Conservation (phyloP, 345 rosid genomes). For the Dipteronia sinensis region DNA sequence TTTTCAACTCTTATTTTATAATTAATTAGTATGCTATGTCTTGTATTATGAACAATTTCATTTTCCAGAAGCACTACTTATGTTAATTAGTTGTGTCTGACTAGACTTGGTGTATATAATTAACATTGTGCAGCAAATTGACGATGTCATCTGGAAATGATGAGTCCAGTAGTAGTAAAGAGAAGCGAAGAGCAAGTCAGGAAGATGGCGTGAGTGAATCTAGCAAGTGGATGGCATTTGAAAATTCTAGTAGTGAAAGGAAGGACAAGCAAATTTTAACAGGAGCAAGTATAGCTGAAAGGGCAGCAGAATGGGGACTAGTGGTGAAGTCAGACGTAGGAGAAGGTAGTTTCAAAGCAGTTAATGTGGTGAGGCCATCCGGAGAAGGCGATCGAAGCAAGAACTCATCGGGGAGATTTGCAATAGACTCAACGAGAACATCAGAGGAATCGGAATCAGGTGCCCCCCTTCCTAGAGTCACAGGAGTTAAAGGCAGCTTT, state of each 20-base stretch:
- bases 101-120: neutral
- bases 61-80: too few relatives aligned
- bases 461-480: slow-evolving; percentile 72
- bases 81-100: neutral
- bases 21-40: too few relatives aligned
- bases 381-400: too few relatives aligned
- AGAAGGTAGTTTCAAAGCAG: slow-evolving; percentile 52
- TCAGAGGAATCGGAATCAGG: slow-evolving; percentile 69
- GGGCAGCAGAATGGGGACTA: slow-evolving; percentile 92
- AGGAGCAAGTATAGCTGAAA: slow-evolving; percentile 58
- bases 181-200: slow-evolving; percentile 23
- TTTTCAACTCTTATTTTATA: too few relatives aligned
- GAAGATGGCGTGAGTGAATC: neutral
- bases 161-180: slow-evolving; percentile 8
- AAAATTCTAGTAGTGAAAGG: neutral
- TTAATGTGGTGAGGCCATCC: slow-evolving; percentile 17
- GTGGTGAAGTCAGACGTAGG: slow-evolving; percentile 50
- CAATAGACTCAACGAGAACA: slow-evolving; percentile 48
- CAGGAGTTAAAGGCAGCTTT: slow-evolving; percentile 89
- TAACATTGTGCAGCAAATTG: neutral
- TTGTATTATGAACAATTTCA: too few relatives aligned
- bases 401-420: slow-evolving; percentile 34
- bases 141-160: neutral
- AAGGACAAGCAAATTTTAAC: slow-evolving; percentile 29
- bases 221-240: slow-evolving; percentile 78